Evolutionary conservation across 1,139 yeast genomes (phyloP).

Genomic region (Taphrina sp.): DNA sequence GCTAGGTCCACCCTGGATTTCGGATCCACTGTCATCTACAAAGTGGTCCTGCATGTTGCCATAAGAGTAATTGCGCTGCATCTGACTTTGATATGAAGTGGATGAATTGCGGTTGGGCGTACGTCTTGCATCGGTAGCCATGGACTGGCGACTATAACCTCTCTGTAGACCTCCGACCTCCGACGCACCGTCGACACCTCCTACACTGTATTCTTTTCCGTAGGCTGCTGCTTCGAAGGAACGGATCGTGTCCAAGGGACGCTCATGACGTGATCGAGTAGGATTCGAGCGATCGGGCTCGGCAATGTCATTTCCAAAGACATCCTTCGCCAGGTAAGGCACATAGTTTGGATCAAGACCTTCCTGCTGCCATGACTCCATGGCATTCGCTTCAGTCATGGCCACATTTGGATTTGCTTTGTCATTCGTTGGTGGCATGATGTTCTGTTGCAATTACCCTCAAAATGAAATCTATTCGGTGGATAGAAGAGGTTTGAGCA

Average conservation of each 20-base stretch:
- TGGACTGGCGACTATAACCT: slow-evolving; percentile 11
- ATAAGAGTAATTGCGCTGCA: slow-evolving; percentile 6
- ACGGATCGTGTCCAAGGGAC: slow-evolving; percentile 92
- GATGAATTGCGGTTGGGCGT: slow-evolving; percentile 10
- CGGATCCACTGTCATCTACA: slow-evolving; percentile 13
- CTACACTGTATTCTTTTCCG: slow-evolving; percentile 20
- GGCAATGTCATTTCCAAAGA: slow-evolving; percentile 73
- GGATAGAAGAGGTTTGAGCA: not conserved
- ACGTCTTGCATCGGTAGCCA: not conserved
- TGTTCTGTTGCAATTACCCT: no score
- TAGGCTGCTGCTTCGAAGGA: slow-evolving; percentile 84
- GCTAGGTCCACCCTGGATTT: slow-evolving; percentile 11
- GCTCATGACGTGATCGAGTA: slow-evolving; percentile 83
- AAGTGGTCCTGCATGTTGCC: slow-evolving; percentile 25
- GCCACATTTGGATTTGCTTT: slow-evolving; percentile 32
- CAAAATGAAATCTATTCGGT: no score
- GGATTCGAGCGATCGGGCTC: slow-evolving; percentile 85
- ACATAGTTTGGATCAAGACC: slow-evolving; percentile 19
- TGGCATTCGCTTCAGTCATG: slow-evolving; percentile 31
- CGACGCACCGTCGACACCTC: slow-evolving; percentile 6
- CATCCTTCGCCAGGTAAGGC: slow-evolving; percentile 49
- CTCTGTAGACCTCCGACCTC: slow-evolving; percentile 14
- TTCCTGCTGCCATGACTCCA: slow-evolving; percentile 20
- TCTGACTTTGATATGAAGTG: slow-evolving; percentile 6
- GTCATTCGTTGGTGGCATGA: slow-evolving; percentile 25